These are phyloP conservation scores for Trapa incisa DNA, from an alignment of 345 rosid species.

Conservation along the genomic window DNA sequence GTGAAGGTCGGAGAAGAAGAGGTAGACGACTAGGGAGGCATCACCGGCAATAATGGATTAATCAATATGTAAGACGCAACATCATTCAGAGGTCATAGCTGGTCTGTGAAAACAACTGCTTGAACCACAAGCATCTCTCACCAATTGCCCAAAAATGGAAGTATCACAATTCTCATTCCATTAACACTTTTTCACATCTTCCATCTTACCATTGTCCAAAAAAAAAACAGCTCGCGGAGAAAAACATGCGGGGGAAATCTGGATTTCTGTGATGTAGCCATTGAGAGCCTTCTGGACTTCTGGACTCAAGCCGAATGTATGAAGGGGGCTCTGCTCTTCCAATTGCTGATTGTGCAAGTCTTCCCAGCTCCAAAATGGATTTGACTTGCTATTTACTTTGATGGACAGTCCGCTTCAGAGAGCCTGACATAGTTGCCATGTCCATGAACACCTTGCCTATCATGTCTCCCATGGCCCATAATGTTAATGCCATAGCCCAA, in stretches of 20 bases:
- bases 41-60: not conserved
- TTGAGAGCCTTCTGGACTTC: constrained; percentile 57
- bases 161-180: too few species aligned
- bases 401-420: constrained; percentile 18
- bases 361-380: constrained; percentile 33
- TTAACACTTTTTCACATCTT: too few species aligned
- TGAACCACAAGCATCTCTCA: not conserved
- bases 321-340: constrained; percentile 47
- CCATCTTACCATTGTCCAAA: too few species aligned
- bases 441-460: too few species aligned
- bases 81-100: not conserved
- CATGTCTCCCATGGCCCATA: too few species aligned
- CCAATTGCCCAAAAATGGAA: too few species aligned
- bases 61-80: not conserved
- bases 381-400: constrained; percentile 24
- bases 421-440: too few species aligned
- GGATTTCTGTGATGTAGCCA: constrained; percentile 55
- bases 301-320: constrained; percentile 27
- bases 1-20: too few species aligned
- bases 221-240: too few species aligned
- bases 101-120: not conserved
- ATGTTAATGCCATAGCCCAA: too few species aligned
- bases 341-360: constrained; percentile 27
- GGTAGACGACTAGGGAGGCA: too few species aligned
- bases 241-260: constrained; percentile 11